phyloP scores from a whole-genome alignment of 192 early-diverging fungal species.

The Chytriomyces confervae region DNA sequence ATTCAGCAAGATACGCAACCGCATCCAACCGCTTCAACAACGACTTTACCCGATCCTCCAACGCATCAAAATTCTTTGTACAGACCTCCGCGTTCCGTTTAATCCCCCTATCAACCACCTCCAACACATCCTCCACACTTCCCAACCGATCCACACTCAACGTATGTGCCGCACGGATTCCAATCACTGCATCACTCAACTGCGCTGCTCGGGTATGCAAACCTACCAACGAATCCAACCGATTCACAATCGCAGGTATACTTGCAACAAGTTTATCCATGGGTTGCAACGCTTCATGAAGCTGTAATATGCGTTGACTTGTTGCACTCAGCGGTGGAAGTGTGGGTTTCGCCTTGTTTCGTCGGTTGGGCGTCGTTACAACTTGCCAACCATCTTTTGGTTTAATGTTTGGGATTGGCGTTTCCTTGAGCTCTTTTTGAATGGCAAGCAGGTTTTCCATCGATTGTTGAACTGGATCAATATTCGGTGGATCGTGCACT shows the following conservation, averaged over 20 bases:
- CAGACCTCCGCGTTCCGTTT: background rate
- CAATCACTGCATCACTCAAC: background rate
- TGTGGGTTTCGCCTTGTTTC: background rate
- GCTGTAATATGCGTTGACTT: background rate
- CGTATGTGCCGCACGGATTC: background rate
- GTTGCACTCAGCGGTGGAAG: background rate
- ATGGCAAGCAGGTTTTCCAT: background rate
- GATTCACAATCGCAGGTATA: background rate
- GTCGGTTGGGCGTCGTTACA: background rate
- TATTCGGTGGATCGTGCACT: background rate
- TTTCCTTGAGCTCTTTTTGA: background rate
- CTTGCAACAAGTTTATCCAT: background rate
- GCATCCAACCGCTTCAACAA: background rate
- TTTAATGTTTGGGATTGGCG: background rate
- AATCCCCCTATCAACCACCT: background rate
- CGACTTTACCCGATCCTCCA: background rate
- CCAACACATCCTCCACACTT: background rate
- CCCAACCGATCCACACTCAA: background rate
- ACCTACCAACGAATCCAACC: background rate
- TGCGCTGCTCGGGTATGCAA: background rate
- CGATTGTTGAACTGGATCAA: background rate
- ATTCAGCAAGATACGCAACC: background rate
- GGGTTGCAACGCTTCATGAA: background rate
- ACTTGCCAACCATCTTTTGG: conserved; percentile 1
- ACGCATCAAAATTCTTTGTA: background rate